phyloP scores from a whole-genome alignment of 305 asterid genomes.

The Andrographis paniculata region DNA sequence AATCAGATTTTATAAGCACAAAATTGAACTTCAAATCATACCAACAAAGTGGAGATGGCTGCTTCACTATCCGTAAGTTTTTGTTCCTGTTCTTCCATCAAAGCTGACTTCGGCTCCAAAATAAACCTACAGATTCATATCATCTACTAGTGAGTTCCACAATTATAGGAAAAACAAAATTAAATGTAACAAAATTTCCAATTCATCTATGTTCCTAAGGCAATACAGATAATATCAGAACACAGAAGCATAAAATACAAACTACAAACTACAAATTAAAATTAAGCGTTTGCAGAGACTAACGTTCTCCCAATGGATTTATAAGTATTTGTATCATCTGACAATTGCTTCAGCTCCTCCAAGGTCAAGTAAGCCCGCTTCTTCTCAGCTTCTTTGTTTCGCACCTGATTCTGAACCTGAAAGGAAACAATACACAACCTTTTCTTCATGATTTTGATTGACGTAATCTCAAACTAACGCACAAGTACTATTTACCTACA shows the following conservation, averaged over 20 bases:
- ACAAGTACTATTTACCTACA: neutral
- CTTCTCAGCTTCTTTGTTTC: constrained; percentile 84
- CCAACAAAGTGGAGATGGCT: constrained; percentile 76
- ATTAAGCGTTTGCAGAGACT: constrained; percentile 22
- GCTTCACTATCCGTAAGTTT: constrained; percentile 80
- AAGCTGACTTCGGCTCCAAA: constrained; percentile 71
- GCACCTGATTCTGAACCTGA: constrained; percentile 81
- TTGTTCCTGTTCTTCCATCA: constrained; percentile 78
- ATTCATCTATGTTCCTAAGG: too few species aligned
- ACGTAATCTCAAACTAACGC: neutral
- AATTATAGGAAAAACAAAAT: constrained; percentile 17
- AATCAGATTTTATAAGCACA: constrained; percentile 6
- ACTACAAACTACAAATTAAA: constrained; percentile 3
- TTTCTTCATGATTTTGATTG: neutral
- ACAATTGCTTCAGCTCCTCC: constrained; percentile 75
- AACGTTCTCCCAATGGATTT: constrained; percentile 94
- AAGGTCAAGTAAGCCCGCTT: constrained; percentile 87
- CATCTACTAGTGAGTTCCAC: constrained; percentile 24
- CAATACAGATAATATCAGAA: too few species aligned
- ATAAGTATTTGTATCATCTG: constrained; percentile 82
- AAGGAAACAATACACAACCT: constrained; percentile 3
- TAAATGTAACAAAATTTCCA: neutral
- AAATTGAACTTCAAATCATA: constrained; percentile 17
- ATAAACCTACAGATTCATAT: constrained; percentile 48
- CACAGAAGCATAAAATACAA: neutral